Evolutionary conservation across 306 rosid species (phyloP), one percentile per base, ranked within the genome.

Genomic region (Medicago ruthenica): DNA sequence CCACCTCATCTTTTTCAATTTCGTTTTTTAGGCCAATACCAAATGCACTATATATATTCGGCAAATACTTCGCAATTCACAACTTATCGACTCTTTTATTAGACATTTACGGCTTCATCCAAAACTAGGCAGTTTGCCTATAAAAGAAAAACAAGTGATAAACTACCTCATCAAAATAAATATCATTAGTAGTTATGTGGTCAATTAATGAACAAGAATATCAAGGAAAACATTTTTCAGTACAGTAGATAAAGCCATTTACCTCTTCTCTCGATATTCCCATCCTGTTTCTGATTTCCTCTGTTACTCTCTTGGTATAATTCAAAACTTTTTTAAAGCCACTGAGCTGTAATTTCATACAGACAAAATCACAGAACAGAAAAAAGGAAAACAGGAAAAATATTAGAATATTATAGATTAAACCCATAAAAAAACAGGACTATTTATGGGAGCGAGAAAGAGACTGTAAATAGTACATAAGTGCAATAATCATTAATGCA

Each of bases 281-380:
- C 84, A 12, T 92, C 89, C 98, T 83, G 84, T 87, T 85, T 83
- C 86, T 85, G 66, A 91, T 86, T 84, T 92, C 98, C 76, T 92
- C 99, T 69, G 39, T 85, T 86, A 96, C 89, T 76, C 89, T 96
- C 84, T 96, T 96, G 11, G 89, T 89, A 83, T 96, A 92, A 81
- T 96, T 96, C 85, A 96, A 51, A 77, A 96, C 99, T 82, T 96
- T 96, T 88, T 96, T 96, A 71, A 90, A 96, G 73, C 99, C 99
- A 65, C 97, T 92, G 76, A 96, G 98, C 99, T 96, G 98, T 87
- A 85, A 82, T 80, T 65, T 37, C 84, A 77, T 53, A 75, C 6
- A 81, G 9, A 83, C 41, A 79, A 40, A 76, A 87, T 40, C 58
- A 69, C 72, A 74, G 62, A 82, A 75, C 51, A 80, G 82, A 40